Evolutionary conservation across 148 eudicot genomes (phyloP).

Genomic region (Nyssa sinensis): DNA sequence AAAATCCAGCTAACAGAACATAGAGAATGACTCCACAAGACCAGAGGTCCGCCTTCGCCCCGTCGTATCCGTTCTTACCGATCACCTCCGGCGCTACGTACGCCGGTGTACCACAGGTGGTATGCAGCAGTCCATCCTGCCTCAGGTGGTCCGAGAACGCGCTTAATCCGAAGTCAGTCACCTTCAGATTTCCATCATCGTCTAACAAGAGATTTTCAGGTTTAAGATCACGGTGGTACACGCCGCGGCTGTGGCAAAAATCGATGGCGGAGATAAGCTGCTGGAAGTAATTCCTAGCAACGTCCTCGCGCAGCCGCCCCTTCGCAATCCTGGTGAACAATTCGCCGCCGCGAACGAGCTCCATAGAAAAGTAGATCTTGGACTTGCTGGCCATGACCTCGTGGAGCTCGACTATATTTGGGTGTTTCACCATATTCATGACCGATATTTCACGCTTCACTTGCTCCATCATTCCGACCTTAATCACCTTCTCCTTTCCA

Average conservation of each 20-base stretch:
- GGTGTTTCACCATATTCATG: conserved; percentile 42
- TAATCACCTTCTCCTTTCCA: conserved; percentile 38
- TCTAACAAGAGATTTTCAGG: conserved; percentile 45
- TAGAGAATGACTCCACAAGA: conserved; percentile 49
- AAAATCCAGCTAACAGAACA: conserved; percentile 43
- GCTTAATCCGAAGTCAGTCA: conserved; percentile 41
- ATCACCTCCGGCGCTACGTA: conserved; percentile 48
- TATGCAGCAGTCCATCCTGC: conserved; percentile 40
- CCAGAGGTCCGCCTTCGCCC: conserved; percentile 50
- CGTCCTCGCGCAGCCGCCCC: conserved; percentile 32
- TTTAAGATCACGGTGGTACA: conserved; percentile 44
- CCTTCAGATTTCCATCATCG: conserved; percentile 34
- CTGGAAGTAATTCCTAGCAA: conserved; percentile 35
- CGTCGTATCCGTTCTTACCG: conserved; percentile 43
- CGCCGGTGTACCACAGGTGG: conserved; percentile 47
- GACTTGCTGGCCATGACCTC: conserved; percentile 44
- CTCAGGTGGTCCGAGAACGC: conserved; percentile 29
- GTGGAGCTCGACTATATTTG: conserved; percentile 35
- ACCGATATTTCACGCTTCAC: conserved; percentile 41
- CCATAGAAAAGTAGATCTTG: conserved; percentile 45
- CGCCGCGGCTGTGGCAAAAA: conserved; percentile 53
- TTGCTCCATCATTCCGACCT: conserved; percentile 36
- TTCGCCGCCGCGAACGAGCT: conserved; percentile 43
- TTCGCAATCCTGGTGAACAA: conserved; percentile 34
- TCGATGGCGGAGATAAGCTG: conserved; percentile 47